phyloP scores from a whole-genome alignment of 192 early-diverging fungal genomes.

The Gonapodya sp. region DNA sequence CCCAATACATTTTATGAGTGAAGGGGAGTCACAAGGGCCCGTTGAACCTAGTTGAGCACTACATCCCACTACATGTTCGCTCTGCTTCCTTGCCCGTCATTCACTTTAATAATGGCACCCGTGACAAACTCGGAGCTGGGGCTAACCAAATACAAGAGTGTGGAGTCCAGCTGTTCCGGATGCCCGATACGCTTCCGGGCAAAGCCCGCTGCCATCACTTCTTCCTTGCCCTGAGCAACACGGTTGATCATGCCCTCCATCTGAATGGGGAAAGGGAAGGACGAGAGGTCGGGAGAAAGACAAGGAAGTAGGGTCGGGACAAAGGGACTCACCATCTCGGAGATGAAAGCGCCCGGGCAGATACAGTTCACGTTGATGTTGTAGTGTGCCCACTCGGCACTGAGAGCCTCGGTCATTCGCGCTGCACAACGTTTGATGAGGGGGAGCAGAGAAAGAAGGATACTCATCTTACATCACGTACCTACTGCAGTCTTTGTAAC shows the following conservation, averaged over 20 bases:
- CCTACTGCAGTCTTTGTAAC: conserved; percentile 2
- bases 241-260: conserved; percentile 8
- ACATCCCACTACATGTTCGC: neutral
- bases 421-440: no score
- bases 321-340: no score
- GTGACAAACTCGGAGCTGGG: conserved; percentile 9
- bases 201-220: neutral
- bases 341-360: neutral
- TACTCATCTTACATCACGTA: no score
- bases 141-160: conserved; percentile 1
- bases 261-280: neutral
- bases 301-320: neutral
- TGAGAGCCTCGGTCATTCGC: conserved; percentile 8
- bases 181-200: conserved; percentile 4
- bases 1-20: no score
- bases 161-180: conserved; percentile 3
- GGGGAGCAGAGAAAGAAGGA: no score
- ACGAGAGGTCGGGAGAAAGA: neutral
- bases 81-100: conserved; percentile 3
- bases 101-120: neutral
- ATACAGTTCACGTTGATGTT: conserved; percentile 6
- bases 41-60: no score
- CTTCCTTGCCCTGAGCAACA: neutral
- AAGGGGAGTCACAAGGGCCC: no score
- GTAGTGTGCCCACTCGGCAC: conserved; percentile 5